Evolutionary conservation across 306 rosid genomes (phyloP).

Genomic region (Lagenaria siceraria): DNA sequence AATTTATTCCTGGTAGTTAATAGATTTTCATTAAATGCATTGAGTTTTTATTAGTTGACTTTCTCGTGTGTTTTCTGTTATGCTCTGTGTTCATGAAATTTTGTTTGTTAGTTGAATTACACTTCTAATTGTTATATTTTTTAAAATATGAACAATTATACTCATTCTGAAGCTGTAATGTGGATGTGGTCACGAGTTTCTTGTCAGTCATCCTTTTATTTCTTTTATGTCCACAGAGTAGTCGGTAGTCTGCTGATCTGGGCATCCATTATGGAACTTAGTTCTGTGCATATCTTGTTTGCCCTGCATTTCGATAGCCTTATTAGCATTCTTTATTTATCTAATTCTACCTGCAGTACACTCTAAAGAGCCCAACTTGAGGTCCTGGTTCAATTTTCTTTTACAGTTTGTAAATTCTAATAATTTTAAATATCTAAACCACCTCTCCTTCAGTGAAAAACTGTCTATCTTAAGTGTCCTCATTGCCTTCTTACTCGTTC

Average conservation of each 20-base stretch:
- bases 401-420: not conserved
- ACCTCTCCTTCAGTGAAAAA: not conserved
- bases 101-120: not conserved
- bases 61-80: not conserved
- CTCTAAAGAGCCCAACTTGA: not conserved
- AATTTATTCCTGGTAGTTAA: not conserved
- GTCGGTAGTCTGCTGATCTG: not conserved
- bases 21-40: not conserved
- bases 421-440: not conserved
- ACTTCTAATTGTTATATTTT: not conserved
- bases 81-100: not conserved
- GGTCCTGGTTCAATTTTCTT: not conserved
- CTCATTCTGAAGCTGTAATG: not conserved
- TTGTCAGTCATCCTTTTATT: not conserved
- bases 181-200: not conserved
- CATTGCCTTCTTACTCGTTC: not conserved
- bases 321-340: not conserved
- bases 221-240: not conserved
- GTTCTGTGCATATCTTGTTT: not conserved
- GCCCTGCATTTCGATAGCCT: not conserved
- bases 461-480: not conserved
- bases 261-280: not conserved
- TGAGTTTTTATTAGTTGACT: not conserved
- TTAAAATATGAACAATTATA: not conserved
- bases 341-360: not conserved